Conservation (phyloP, 2,329 filamentous ascomycete species). For the Anthostomella pinea region DNA sequence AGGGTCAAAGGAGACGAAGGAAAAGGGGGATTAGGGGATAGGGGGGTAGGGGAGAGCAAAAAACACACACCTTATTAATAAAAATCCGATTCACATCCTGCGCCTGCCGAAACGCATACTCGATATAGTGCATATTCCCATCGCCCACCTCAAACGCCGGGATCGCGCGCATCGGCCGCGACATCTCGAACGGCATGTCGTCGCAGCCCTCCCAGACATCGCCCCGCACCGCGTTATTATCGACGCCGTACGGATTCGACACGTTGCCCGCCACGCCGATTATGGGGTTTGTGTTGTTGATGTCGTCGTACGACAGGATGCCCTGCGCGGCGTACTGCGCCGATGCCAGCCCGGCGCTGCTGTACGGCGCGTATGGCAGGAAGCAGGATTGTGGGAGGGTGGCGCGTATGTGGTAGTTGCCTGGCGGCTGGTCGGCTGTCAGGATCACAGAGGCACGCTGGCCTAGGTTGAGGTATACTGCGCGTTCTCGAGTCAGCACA, state of each 20-base stretch:
- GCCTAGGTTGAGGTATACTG: constrained; percentile 39
- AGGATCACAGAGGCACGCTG: constrained; percentile 39
- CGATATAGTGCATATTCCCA: constrained; percentile 32
- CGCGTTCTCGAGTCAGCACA: too few relatives aligned
- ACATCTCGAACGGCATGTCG: constrained; percentile 36
- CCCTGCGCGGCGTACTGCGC: constrained; percentile 28
- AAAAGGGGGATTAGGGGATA: not conserved
- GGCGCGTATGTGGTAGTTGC: constrained; percentile 37
- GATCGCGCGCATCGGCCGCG: constrained; percentile 29
- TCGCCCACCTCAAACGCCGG: constrained; percentile 30
- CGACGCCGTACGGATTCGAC: constrained; percentile 31
- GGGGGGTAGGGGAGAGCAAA: not conserved
- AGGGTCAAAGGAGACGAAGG: not conserved
- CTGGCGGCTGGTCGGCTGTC: constrained; percentile 29
- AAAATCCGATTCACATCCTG: constrained; percentile 37
- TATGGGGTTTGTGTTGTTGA: too few relatives aligned
- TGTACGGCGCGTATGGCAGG: constrained; percentile 34
- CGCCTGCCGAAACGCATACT: constrained; percentile 35
- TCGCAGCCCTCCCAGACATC: constrained; percentile 34
- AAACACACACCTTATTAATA: constrained; percentile 31
- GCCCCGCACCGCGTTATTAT: constrained; percentile 26
- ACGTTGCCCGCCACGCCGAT: constrained; percentile 27
- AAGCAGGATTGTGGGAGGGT: constrained; percentile 34
- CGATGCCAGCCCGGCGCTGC: constrained; percentile 25
- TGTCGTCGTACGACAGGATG: constrained; percentile 32